Conservation (phyloP, 768 basidiomycete species). For the Agaricus subrufescens region DNA sequence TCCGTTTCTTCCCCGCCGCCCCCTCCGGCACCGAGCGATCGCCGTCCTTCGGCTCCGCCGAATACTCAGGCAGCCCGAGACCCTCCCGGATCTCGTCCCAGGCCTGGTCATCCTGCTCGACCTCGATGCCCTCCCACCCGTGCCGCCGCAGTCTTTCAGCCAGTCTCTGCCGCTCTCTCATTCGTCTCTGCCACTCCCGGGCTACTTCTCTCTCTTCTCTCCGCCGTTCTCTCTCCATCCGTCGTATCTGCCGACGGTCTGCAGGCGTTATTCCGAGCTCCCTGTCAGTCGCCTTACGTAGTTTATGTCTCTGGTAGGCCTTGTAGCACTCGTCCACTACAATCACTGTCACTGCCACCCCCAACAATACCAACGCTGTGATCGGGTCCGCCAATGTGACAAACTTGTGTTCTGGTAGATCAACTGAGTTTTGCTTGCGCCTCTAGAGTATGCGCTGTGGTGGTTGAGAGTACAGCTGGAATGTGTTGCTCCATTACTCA, state of each 20-base stretch:
- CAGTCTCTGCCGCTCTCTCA: not conserved
- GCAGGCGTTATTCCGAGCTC: not conserved
- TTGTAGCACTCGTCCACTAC: slow-evolving; percentile 3
- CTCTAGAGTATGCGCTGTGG: too few relatives aligned
- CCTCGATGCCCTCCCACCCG: not conserved
- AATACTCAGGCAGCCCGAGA: not conserved
- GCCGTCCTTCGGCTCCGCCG: not conserved
- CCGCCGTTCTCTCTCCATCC: not conserved
- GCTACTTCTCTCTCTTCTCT: not conserved
- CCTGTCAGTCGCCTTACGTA: not conserved
- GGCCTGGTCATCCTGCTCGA: not conserved
- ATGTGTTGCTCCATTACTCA: too few relatives aligned
- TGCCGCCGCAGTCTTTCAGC: not conserved
- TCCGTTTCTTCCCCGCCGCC: not conserved
- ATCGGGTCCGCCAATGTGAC: slow-evolving; percentile 1
- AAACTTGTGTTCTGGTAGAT: not conserved
- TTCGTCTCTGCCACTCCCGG: not conserved
- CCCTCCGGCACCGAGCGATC: not conserved
- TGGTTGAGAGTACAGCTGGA: too few relatives aligned
- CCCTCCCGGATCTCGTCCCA: not conserved
- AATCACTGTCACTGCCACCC: slow-evolving; percentile 1
- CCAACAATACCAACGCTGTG: not conserved
- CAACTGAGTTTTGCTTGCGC: too few relatives aligned
- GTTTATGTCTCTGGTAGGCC: slow-evolving; percentile 1
- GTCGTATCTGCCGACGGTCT: not conserved